Evolutionary conservation across 345 rosid genomes (phyloP), one percentile per base, ranked within the genome.

Genomic region (Acer yangbiense): DNA sequence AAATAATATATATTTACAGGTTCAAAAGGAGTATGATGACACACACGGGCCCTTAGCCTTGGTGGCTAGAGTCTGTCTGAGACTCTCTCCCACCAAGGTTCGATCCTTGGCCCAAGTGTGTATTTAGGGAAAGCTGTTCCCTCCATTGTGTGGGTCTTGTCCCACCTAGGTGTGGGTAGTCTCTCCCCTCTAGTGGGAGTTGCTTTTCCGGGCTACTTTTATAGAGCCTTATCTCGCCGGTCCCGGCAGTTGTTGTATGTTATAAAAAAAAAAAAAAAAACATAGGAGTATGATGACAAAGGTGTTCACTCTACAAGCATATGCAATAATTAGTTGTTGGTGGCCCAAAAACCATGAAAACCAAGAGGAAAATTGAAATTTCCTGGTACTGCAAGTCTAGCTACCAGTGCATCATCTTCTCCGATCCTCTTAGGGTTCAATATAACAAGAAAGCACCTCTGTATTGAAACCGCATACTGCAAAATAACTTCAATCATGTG

Each of bases 331-430:
- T 9, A 78, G 69, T 16, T 62, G 32, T 20, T 46, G 50, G 89
- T 46, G 50, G 89, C 86, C 99, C 98, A 95, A 76, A 95, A 90
- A 41, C 98, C 99, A 72, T 93, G 99, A 81, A 95, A 95, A 0
- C 94, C 99, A 73, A 95, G 86, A 1, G 98, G 99, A 81, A 95
- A 92, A 44, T 92, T 93, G 43, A 92, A 78, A 78, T 90, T 86
- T 76, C 69, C 89, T 0, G 99, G 98, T 65, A 95, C 94, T 84
- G 88, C 98, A 75, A 95, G 77, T 77, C 93, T 91, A 6, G 94
- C 87, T 7, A 84, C 89, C 13, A 90, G 41, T 4, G 93, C 93
- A 78, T 89, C 92, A 12, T 77, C 82, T 85, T 89, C 90, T 81
- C 99, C 99, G 9, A 95, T 90, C 85, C 78, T 93, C 83, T 82